These are phyloP conservation scores for Ganoderma boninense DNA, from an alignment of 1,284 basidiomycete genomes.

Conservation along the genomic window DNA sequence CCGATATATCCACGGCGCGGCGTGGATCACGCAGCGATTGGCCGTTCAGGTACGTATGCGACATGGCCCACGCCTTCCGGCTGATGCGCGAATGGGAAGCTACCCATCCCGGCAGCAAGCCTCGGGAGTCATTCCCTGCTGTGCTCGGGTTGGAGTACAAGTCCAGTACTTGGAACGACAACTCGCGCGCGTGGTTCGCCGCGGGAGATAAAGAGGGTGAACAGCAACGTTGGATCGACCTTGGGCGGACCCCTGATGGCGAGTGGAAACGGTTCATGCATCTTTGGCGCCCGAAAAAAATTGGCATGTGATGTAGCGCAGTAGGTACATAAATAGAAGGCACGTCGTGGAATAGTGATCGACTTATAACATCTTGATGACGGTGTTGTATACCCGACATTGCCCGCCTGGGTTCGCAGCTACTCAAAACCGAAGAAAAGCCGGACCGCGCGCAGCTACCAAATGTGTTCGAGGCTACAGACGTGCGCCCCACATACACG, in stretches of 20 bases:
- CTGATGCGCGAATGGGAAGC: background rate
- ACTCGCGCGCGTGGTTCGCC: background rate
- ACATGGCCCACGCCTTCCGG: background rate
- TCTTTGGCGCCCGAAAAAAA: background rate
- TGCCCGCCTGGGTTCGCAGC: no score
- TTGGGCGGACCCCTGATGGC: background rate
- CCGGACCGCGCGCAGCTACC: no score
- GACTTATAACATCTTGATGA: no score
- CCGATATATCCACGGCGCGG: background rate
- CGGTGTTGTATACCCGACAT: no score
- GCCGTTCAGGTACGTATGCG: background rate
- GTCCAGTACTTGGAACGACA: background rate
- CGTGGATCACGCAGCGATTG: background rate
- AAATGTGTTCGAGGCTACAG: no score
- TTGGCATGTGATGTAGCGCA: no score
- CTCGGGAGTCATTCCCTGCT: background rate
- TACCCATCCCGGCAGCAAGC: background rate
- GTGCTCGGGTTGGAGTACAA: background rate
- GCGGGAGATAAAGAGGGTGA: background rate
- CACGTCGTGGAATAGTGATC: no score
- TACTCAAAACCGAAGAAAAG: no score
- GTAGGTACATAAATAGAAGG: no score
- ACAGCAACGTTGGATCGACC: background rate
- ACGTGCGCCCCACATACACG: no score
- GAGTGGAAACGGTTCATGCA: background rate